Conservation (phyloP, 2,329 filamentous ascomycete genomes). For the Chrysoporthe puriensis region DNA sequence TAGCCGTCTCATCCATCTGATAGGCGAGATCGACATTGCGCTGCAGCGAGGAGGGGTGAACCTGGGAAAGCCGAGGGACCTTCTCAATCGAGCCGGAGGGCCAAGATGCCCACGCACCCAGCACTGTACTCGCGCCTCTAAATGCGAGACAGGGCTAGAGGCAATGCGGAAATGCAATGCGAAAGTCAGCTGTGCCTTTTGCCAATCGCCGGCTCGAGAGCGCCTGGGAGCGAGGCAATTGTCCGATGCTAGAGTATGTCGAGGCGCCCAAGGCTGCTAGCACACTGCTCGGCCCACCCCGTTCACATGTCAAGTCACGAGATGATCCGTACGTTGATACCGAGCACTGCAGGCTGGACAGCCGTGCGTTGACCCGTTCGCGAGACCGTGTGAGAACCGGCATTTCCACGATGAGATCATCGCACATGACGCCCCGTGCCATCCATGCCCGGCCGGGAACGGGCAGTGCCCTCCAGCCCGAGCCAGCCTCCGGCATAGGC, state of each 20-base stretch:
- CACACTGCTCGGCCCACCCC: neutral
- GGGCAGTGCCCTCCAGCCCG: no score
- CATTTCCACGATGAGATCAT: neutral
- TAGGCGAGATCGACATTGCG: neutral
- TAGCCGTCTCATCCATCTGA: neutral
- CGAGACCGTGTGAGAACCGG: no score
- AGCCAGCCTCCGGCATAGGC: neutral
- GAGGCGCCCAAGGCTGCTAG: no score
- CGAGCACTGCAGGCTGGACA: neutral
- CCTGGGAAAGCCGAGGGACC: slow-evolving; percentile 9
- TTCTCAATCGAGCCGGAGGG: neutral
- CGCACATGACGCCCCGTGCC: neutral
- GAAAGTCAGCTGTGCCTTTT: neutral
- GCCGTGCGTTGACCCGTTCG: no score
- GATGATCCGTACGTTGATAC: neutral
- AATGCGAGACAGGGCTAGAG: neutral
- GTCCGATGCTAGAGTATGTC: no score
- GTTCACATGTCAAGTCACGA: slow-evolving; percentile 1
- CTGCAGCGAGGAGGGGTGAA: neutral
- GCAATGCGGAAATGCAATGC: neutral
- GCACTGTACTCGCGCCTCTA: neutral
- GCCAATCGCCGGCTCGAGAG: no score
- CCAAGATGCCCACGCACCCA: neutral
- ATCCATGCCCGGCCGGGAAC: neutral
- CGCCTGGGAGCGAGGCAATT: no score